Percentiles rank a stretch among this genome's conserved stretches.
These are phyloP conservation scores for Mrakia hoshinonis DNA, from an alignment of 768 basidiomycete species.

Conservation along the genomic window DNA sequence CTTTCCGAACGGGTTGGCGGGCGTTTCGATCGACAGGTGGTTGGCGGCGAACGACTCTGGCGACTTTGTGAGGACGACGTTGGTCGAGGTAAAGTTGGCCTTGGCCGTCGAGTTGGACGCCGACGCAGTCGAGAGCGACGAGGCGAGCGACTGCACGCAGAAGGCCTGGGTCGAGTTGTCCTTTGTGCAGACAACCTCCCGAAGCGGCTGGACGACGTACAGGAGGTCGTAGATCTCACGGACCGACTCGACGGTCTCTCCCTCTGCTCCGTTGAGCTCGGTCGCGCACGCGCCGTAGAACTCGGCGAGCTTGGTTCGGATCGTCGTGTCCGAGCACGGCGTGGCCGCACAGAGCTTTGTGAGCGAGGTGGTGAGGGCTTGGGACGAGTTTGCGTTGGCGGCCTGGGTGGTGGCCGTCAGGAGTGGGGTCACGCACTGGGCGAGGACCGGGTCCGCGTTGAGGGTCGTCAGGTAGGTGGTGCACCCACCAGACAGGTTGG, in stretches of 20 bases:
- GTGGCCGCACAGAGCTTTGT: slow-evolving; percentile 50
- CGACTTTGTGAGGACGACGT: slow-evolving; percentile 32
- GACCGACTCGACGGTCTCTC: slow-evolving; percentile 46
- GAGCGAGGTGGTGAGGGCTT: slow-evolving; percentile 39
- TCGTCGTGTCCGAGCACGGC: slow-evolving; percentile 43
- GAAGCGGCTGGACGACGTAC: slow-evolving; percentile 61
- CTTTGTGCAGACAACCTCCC: slow-evolving; percentile 63
- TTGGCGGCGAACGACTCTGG: slow-evolving; percentile 30
- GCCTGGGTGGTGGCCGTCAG: slow-evolving; percentile 42
- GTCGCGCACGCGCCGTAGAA: slow-evolving; percentile 63
- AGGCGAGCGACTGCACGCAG: slow-evolving; percentile 47
- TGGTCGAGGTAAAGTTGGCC: slow-evolving; percentile 31
- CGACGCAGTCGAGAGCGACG: slow-evolving; percentile 34
- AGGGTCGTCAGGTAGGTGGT: slow-evolving; percentile 56
- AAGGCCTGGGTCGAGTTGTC: slow-evolving; percentile 56
- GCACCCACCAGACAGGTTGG: slow-evolving; percentile 35
- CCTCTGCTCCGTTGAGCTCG: slow-evolving; percentile 53
- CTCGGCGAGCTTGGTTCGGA: slow-evolving; percentile 55
- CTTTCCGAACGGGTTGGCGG: slow-evolving; percentile 32
- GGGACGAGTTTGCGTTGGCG: slow-evolving; percentile 33
- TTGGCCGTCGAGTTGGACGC: slow-evolving; percentile 41
- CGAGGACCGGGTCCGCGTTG: slow-evolving; percentile 51
- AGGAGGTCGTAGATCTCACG: slow-evolving; percentile 66
- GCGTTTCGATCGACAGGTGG: slow-evolving; percentile 31
- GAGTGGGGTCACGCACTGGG: slow-evolving; percentile 43